Conservation (phyloP, 2,329 filamentous ascomycete species). For the Sporothrix brunneoviolacea region DNA sequence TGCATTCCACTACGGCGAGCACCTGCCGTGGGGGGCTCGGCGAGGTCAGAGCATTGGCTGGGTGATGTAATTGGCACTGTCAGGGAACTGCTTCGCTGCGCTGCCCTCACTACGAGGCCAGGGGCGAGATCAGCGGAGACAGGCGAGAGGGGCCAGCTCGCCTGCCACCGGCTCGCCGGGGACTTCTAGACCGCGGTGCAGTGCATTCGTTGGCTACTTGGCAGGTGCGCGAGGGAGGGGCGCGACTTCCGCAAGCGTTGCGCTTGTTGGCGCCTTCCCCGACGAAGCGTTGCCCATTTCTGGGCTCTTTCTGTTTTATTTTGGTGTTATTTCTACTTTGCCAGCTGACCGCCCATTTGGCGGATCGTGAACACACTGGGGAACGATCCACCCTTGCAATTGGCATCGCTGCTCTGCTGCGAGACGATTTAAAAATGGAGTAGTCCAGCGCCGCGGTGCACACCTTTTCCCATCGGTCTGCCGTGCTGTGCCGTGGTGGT, state of each 20-base stretch:
- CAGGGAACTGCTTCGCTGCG: neutral
- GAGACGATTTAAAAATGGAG: neutral
- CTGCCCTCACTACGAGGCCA: no score
- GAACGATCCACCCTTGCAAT: no score
- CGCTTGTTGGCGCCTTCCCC: neutral
- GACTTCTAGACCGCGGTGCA: no score
- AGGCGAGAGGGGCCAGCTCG: no score
- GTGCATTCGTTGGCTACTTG: no score
- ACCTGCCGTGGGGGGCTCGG: neutral
- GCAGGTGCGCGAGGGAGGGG: neutral
- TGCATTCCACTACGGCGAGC: neutral
- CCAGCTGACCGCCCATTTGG: constrained; percentile 14
- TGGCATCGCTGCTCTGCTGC: no score
- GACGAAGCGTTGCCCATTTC: no score
- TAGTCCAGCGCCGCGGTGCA: neutral
- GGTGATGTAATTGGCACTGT: constrained; percentile 6
- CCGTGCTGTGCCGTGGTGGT: neutral
- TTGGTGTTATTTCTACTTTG: neutral
- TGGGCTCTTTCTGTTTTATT: no score
- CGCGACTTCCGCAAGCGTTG: constrained; percentile 4
- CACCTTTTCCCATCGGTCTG: neutral
- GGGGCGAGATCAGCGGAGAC: no score
- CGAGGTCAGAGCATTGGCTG: constrained; percentile 7
- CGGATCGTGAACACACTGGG: constrained; percentile 6
- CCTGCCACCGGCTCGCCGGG: no score